Percentiles rank a stretch among this genome's conserved stretches.
These are phyloP conservation scores for Eruca vesicaria DNA, from an alignment of 441 rosid species.

Conservation along the genomic window DNA sequence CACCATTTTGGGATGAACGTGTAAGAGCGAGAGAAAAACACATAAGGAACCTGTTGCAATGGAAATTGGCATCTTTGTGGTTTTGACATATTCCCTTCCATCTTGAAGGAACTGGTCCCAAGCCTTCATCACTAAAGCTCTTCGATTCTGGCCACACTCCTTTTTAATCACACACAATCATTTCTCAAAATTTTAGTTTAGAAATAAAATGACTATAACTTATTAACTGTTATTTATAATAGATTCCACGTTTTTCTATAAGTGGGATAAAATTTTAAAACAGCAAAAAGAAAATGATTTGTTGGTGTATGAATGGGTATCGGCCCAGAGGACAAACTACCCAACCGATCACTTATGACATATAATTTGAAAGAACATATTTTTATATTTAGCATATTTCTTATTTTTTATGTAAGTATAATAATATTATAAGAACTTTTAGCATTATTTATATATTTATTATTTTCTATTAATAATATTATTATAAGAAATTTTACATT, in stretches of 20 bases:
- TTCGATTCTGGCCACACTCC: conserved; percentile 79
- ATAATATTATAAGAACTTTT: too few species aligned
- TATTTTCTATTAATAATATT: too few species aligned
- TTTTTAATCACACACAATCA: conserved; percentile 11
- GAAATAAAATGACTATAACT: not conserved
- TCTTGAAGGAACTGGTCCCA: conserved; percentile 70
- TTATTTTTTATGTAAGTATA: too few species aligned
- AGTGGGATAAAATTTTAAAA: too few species aligned
- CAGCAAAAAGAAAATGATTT: not conserved
- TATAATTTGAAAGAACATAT: too few species aligned
- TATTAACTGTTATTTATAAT: not conserved
- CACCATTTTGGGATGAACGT: not conserved
- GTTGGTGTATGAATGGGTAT: not conserved
- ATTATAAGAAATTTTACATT: not conserved
- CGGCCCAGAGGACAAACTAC: not conserved
- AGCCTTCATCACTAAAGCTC: conserved; percentile 61
- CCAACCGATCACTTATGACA: not conserved
- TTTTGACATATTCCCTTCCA: conserved; percentile 73
- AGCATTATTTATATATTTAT: too few species aligned
- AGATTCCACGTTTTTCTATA: too few species aligned
- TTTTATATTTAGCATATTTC: too few species aligned
- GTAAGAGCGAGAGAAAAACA: not conserved
- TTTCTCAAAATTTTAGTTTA: too few species aligned
- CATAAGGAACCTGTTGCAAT: conserved; percentile 53
- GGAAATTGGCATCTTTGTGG: conserved; percentile 45